A percentile compares a stretch with the other conserved stretches of the same genome.
Evolutionary conservation across 2,329 filamentous ascomycete species (phyloP).

Genomic region (Aspergillus ibericus): DNA sequence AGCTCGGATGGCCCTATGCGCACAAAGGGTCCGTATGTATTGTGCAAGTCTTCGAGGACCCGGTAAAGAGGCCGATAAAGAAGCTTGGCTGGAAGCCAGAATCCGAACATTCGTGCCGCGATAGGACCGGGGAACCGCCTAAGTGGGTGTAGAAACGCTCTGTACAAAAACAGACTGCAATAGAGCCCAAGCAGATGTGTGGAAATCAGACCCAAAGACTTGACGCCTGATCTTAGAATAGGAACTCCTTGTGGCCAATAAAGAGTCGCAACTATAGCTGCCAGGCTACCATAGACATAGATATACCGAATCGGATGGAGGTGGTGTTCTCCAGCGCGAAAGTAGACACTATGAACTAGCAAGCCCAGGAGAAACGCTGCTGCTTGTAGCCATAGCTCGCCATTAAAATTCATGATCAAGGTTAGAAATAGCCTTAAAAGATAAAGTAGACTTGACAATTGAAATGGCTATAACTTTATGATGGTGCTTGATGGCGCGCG

Average conservation of each 20-base stretch:
- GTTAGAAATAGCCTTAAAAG: background rate
- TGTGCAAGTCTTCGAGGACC: constrained; percentile 31
- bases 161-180: constrained; percentile 12
- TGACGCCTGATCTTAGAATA: background rate
- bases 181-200: constrained; percentile 13
- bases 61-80: background rate
- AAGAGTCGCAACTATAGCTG: background rate
- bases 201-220: background rate
- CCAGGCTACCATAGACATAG: background rate
- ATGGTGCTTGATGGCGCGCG: too few species aligned
- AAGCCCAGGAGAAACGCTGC: background rate
- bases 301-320: background rate
- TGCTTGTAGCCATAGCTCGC: background rate
- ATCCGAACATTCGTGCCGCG: constrained; percentile 30
- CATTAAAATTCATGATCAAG: background rate
- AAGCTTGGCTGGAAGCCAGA: constrained; percentile 22
- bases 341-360: background rate
- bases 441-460: too few species aligned
- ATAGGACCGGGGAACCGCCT: constrained; percentile 27
- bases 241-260: background rate
- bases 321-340: background rate
- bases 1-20: constrained; percentile 38
- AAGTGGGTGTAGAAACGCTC: constrained; percentile 16
- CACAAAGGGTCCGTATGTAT: constrained; percentile 38
- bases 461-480: too few species aligned